These are phyloP conservation scores for Fagopyrum tataricum DNA, from an alignment of 148 eudicot genomes.

Conservation along the genomic window DNA sequence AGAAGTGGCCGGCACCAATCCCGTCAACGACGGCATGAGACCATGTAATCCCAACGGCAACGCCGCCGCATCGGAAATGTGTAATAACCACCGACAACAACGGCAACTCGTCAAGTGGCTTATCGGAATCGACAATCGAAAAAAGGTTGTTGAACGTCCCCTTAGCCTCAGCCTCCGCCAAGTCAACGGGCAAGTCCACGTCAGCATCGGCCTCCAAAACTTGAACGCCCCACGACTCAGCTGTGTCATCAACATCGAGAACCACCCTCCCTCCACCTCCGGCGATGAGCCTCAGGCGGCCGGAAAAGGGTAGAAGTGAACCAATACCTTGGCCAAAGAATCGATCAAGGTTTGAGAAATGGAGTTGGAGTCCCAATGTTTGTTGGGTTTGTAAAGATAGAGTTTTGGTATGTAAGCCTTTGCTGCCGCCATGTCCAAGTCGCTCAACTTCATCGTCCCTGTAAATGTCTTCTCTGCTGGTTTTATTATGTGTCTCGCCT, in stretches of 20 bases:
- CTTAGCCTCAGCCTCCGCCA: not conserved
- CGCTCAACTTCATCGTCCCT: not conserved
- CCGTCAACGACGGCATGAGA: slow-evolving; percentile 3
- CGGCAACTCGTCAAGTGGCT: not conserved
- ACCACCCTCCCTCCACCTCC: not conserved
- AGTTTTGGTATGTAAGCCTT: not conserved
- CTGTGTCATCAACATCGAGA: not conserved
- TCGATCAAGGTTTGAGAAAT: not conserved
- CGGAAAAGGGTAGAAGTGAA: not conserved
- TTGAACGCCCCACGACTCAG: not conserved
- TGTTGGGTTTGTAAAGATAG: not conserved
- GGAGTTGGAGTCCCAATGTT: not conserved
- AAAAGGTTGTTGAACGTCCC: not conserved
- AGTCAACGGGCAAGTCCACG: not conserved
- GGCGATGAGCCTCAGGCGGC: not conserved
- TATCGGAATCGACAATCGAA: not conserved
- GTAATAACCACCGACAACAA: not conserved
- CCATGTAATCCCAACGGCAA: not conserved
- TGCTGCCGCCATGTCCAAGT: not conserved
- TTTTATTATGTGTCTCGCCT: not conserved
- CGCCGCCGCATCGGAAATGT: not conserved
- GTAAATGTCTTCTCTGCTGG: not conserved
- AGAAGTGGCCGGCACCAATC: not conserved
- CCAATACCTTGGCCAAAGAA: not conserved
- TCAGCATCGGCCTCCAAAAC: not conserved